phyloP scores from a whole-genome alignment of 1,284 basidiomycete species.

The Trametes sp. region DNA sequence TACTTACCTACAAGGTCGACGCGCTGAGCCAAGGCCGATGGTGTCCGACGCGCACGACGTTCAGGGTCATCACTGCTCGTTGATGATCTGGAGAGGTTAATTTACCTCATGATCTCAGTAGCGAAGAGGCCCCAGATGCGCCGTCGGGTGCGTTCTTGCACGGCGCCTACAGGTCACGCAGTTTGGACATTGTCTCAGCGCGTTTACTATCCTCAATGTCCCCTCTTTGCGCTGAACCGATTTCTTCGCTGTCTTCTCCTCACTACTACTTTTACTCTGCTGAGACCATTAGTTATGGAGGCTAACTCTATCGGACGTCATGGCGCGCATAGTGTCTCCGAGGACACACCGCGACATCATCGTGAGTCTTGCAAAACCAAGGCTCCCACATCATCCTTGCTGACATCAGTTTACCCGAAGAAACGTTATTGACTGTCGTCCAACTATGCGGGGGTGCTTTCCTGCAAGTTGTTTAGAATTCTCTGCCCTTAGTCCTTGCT shows the following conservation, averaged over 20 bases:
- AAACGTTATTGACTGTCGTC: neutral
- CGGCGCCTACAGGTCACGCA: neutral
- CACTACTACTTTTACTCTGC: neutral
- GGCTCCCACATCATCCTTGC: too few species aligned
- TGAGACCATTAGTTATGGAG: neutral
- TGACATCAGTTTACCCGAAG: neutral
- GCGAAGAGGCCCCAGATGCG: neutral
- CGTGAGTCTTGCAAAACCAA: neutral
- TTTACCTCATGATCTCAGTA: neutral
- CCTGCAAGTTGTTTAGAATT: neutral
- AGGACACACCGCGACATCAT: neutral
- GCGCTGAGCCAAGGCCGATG: too few species aligned
- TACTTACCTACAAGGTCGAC: too few species aligned
- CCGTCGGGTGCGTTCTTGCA: neutral
- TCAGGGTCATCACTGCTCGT: neutral
- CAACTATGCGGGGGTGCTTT: neutral
- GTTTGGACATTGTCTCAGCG: neutral
- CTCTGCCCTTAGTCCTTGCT: neutral
- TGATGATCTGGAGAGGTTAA: slow-evolving; percentile 2
- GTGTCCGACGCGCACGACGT: too few species aligned
- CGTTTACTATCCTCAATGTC: neutral
- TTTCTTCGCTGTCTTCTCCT: neutral
- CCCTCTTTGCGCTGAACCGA: neutral
- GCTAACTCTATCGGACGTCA: neutral
- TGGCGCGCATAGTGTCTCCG: neutral